These are phyloP conservation scores for Zygoascus tannicola DNA, from an alignment of 805 yeast genomes.

Conservation along the genomic window DNA sequence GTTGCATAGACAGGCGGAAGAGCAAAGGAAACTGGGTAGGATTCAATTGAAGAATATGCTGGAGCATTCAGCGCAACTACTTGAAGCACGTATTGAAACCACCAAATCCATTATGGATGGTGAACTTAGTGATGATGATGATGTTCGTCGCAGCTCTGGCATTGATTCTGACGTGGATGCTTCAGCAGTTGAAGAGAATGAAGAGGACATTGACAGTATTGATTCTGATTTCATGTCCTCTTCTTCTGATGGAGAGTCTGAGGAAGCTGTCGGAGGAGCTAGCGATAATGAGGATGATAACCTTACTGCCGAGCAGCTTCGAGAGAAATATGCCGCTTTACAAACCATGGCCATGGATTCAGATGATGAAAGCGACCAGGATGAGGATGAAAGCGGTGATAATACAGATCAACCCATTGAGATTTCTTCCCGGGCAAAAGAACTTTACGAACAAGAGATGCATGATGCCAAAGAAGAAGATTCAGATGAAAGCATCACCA, in stretches of 20 bases:
- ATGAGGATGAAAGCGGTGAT: constrained; percentile 28
- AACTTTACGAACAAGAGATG: constrained; percentile 14
- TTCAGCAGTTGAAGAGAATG: constrained; percentile 6
- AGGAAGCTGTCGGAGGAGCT: constrained; percentile 10
- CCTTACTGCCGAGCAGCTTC: constrained; percentile 47
- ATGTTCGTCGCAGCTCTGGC: not conserved
- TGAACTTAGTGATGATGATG: constrained; percentile 13
- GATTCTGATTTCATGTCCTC: constrained; percentile 20
- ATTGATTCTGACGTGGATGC: not conserved
- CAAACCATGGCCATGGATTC: constrained; percentile 25
- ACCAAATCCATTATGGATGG: constrained; percentile 3
- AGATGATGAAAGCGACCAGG: constrained; percentile 28
- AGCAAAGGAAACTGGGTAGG: constrained; percentile 71
- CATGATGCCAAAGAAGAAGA: constrained; percentile 37
- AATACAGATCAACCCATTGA: constrained; percentile 28
- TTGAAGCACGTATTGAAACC: constrained; percentile 67
- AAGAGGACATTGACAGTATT: constrained; percentile 16
- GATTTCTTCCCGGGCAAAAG: constrained; percentile 18
- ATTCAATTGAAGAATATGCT: constrained; percentile 80
- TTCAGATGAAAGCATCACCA: constrained; percentile 18
- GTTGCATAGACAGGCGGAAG: constrained; percentile 55
- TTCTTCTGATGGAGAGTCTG: constrained; percentile 19
- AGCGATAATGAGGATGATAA: constrained; percentile 36
- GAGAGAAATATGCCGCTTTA: constrained; percentile 45
- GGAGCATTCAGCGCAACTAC: constrained; percentile 80